Evolutionary conservation across 140 eudicot species (phyloP).

Genomic region (Bidens hawaiensis): DNA sequence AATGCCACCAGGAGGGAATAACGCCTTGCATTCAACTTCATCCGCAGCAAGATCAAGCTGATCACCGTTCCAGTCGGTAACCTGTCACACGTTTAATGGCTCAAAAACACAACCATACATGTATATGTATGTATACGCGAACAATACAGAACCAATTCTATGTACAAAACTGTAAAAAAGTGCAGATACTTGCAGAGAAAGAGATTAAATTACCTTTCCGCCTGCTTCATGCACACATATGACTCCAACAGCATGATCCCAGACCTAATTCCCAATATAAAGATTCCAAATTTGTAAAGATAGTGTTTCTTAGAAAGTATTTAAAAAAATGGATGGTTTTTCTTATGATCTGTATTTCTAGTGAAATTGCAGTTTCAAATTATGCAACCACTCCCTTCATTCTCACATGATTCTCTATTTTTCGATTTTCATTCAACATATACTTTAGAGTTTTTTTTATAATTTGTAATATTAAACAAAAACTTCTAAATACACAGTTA

Average conservation of each 20-base stretch:
- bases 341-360: not conserved
- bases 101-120: not conserved
- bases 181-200: not conserved
- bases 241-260: conserved; percentile 98
- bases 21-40: conserved; percentile 56
- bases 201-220: conserved; percentile 57
- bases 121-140: not conserved
- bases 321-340: not conserved
- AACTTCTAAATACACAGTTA: not conserved
- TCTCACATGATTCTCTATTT: not conserved
- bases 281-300: conserved; percentile 1
- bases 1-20: conserved; percentile 79
- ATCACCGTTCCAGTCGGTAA: conserved; percentile 88
- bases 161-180: not conserved
- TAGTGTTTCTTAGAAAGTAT: not conserved
- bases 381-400: not conserved
- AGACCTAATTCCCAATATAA: conserved; percentile 42
- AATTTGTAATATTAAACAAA: no score
- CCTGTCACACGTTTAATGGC: conserved; percentile 36
- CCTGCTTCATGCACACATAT: conserved; percentile 95
- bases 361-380: not conserved
- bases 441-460: not conserved
- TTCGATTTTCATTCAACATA: not conserved
- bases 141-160: not conserved
- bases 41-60: conserved; percentile 77